A percentile compares a stretch with the other conserved stretches of the same genome.
These are phyloP conservation scores for Persicaria tinctoria DNA, from an alignment of 148 eudicot genomes.

Conservation along the genomic window DNA sequence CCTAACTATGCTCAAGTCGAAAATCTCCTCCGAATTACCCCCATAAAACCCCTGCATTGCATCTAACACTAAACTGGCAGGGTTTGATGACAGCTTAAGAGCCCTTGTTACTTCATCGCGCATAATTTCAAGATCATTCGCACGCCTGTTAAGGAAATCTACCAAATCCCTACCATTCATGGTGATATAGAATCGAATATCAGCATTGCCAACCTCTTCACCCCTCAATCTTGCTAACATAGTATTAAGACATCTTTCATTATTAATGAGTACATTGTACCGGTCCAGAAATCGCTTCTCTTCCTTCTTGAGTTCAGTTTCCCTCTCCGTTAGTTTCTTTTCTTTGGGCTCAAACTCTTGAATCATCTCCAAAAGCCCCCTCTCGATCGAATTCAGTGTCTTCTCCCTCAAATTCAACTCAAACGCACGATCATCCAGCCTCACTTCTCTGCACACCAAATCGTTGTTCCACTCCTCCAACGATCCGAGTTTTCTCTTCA, in stretches of 20 bases:
- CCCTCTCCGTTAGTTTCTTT: slow-evolving; percentile 22
- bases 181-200: slow-evolving; percentile 26
- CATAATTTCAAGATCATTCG: slow-evolving; percentile 27
- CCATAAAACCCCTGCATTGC: slow-evolving; percentile 54
- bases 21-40: slow-evolving; percentile 17
- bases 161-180: slow-evolving; percentile 49
- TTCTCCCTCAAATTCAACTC: slow-evolving; percentile 24
- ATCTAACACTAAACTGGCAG: slow-evolving; percentile 54
- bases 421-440: slow-evolving; percentile 11
- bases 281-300: slow-evolving; percentile 19
- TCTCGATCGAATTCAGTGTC: slow-evolving; percentile 19
- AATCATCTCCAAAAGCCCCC: slow-evolving; percentile 14
- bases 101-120: slow-evolving; percentile 33
- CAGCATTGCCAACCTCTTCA: slow-evolving; percentile 23
- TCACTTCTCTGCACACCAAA: slow-evolving; percentile 14
- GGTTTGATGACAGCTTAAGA: slow-evolving; percentile 34
- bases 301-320: slow-evolving; percentile 18
- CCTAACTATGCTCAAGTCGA: slow-evolving; percentile 27
- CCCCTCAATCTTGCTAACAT: slow-evolving; percentile 8
- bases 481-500: slow-evolving; percentile 17
- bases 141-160: slow-evolving; percentile 29
- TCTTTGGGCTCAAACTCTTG: slow-evolving; percentile 13
- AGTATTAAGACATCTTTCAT: slow-evolving; percentile 11
- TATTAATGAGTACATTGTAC: background rate
- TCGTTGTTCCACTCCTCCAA: slow-evolving; percentile 20